Evolutionary conservation across 352 stramenopile genomes (phyloP).

Genomic region (Phytophthora capsici): DNA sequence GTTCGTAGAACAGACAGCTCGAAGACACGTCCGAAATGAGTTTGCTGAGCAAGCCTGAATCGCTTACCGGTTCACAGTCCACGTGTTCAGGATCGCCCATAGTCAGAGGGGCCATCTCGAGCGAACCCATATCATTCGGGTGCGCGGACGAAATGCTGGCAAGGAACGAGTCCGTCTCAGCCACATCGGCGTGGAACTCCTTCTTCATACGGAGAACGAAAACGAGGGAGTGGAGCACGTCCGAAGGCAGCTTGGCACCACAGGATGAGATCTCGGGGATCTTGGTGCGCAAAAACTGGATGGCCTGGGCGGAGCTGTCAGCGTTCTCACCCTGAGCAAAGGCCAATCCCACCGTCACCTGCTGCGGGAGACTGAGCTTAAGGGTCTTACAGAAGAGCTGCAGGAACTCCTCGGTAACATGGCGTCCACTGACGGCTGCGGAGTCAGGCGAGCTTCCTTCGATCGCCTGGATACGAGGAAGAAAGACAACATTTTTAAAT

Average conservation of each 20-base stretch:
- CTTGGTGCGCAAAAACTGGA: slow-evolving; percentile 83
- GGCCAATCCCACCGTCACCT: slow-evolving; percentile 83
- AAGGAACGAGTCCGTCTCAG: slow-evolving; percentile 86
- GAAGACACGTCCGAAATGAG: slow-evolving; percentile 81
- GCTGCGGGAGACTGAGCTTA: slow-evolving; percentile 87
- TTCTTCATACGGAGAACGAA: slow-evolving; percentile 86
- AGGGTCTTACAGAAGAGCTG: slow-evolving; percentile 78
- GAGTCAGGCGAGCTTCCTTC: slow-evolving; percentile 61
- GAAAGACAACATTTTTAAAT: background rate
- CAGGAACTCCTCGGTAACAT: slow-evolving; percentile 85
- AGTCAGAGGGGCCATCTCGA: slow-evolving; percentile 87
- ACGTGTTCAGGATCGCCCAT: slow-evolving; percentile 88
- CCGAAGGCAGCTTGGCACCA: slow-evolving; percentile 80
- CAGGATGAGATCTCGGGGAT: slow-evolving; percentile 87
- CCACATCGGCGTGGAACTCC: slow-evolving; percentile 72
- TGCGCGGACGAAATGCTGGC: slow-evolving; percentile 87
- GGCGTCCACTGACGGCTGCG: slow-evolving; percentile 30
- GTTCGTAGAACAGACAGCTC: slow-evolving; percentile 88
- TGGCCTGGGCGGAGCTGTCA: slow-evolving; percentile 62
- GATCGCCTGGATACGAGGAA: slow-evolving; percentile 66
- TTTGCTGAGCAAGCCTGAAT: slow-evolving; percentile 70
- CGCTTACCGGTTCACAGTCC: slow-evolving; percentile 72
- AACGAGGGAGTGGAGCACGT: slow-evolving; percentile 84
- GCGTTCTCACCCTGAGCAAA: slow-evolving; percentile 80
- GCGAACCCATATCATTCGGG: slow-evolving; percentile 84